phyloP scores from a whole-genome alignment of 2,329 filamentous ascomycete genomes.

The Aspergillus sp. region DNA sequence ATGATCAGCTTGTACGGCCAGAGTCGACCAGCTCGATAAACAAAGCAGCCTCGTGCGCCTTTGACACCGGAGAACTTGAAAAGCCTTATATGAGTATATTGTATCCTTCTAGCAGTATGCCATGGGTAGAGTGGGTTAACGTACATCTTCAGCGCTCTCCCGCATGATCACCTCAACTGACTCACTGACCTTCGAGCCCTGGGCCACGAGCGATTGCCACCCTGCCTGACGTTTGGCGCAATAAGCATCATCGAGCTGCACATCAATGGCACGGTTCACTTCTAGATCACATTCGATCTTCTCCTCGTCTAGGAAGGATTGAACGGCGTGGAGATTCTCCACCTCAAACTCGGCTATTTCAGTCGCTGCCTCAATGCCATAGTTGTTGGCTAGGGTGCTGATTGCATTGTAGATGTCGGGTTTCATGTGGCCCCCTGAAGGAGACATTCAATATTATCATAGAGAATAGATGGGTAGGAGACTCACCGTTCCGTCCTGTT shows the following conservation, averaged over 20 bases:
- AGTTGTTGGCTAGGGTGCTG: conserved; percentile 20
- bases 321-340: conserved; percentile 33
- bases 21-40: conserved; percentile 24
- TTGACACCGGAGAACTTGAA: conserved; percentile 30
- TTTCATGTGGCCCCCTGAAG: conserved; percentile 34
- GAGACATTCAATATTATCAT: background rate
- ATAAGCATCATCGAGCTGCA: conserved; percentile 25
- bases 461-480: background rate
- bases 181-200: conserved; percentile 18
- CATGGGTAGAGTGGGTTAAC: background rate
- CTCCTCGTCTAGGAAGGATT: conserved; percentile 32
- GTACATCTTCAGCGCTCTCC: conserved; percentile 19
- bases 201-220: conserved; percentile 20
- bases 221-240: conserved; percentile 22
- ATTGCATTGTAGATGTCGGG: conserved; percentile 36
- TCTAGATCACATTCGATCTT: conserved; percentile 38
- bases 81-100: background rate
- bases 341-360: conserved; percentile 36
- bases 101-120: too few relatives aligned
- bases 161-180: conserved; percentile 18
- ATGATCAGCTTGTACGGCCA: conserved; percentile 73
- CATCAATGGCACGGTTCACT: conserved; percentile 33
- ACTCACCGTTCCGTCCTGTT: conserved; percentile 34
- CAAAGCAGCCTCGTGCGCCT: conserved; percentile 27
- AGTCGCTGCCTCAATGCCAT: conserved; percentile 29